A percentile compares a stretch with the other conserved stretches of the same genome.
These are phyloP conservation scores for Moniliophthora roreri DNA, from an alignment of 1,284 basidiomycete genomes.

Conservation along the genomic window DNA sequence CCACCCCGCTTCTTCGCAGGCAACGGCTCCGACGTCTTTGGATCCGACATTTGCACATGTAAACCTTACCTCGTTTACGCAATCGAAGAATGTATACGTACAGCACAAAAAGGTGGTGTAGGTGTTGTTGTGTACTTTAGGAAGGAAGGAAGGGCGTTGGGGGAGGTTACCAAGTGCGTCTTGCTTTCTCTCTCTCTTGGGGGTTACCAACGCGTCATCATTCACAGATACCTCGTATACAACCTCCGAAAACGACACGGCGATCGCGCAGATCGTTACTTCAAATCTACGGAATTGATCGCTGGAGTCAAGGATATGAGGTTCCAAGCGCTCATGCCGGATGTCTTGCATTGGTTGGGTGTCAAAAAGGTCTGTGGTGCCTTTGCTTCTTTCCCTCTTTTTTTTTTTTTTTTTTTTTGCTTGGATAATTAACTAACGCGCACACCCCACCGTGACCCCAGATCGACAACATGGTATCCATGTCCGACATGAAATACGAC, in stretches of 20 bases:
- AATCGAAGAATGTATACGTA: conserved; percentile 76
- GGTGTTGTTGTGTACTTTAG: conserved; percentile 94
- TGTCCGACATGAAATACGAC: conserved; percentile 96
- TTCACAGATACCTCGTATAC: conserved; percentile 81
- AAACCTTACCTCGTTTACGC: conserved; percentile 93
- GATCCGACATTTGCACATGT: conserved; percentile 94
- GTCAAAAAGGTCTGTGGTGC: conserved; percentile 40
- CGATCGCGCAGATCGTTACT: conserved; percentile 92
- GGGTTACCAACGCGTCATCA: background rate
- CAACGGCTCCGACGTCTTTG: conserved; percentile 86
- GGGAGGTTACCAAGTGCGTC: conserved; percentile 86
- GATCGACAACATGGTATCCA: conserved; percentile 88
- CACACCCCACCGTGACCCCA: too few species aligned
- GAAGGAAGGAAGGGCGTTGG: conserved; percentile 90
- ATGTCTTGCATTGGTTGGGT: conserved; percentile 93
- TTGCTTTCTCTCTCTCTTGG: background rate
- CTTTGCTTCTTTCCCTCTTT: too few species aligned
- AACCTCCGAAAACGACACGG: conserved; percentile 94
- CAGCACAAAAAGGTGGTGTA: conserved; percentile 77
- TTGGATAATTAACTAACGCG: too few species aligned
- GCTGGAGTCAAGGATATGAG: conserved; percentile 97
- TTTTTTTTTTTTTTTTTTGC: too few species aligned
- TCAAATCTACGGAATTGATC: conserved; percentile 90
- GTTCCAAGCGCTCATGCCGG: conserved; percentile 95
- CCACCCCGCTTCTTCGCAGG: conserved; percentile 42